These are phyloP conservation scores for Vanilla planifolia DNA, from an alignment of 106 monocot species.

Conservation along the genomic window DNA sequence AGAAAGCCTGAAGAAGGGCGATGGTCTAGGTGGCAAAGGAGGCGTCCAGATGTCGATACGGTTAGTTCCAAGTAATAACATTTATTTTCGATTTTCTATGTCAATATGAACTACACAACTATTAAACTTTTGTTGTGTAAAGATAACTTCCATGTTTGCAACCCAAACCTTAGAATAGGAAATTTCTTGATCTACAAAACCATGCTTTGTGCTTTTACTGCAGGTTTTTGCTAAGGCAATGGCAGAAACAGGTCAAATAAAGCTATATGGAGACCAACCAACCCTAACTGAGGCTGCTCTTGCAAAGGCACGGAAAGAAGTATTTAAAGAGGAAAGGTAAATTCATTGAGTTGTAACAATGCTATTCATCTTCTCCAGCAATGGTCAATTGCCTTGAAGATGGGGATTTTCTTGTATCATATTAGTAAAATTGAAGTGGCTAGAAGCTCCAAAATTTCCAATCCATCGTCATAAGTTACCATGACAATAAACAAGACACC, in stretches of 20 bases:
- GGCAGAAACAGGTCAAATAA: conserved; percentile 95
- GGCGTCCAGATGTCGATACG: conserved; percentile 89
- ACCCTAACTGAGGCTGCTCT: conserved; percentile 77
- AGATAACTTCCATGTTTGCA: no score
- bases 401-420: no score
- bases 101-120: no score
- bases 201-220: neutral
- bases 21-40: conserved; percentile 98
- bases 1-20: conserved; percentile 82
- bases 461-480: no score
- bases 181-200: no score
- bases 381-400: neutral
- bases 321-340: conserved; percentile 98
- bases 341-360: neutral
- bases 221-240: conserved; percentile 98
- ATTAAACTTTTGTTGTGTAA: no score
- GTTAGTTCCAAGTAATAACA: conserved; percentile 27
- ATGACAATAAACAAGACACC: no score
- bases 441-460: no score
- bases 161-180: no score
- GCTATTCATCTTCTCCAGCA: neutral
- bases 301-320: conserved; percentile 72
- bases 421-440: neutral
- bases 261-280: conserved; percentile 92
- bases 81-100: neutral